Evolutionary conservation across 1,284 basidiomycete genomes (phyloP), one percentile per base, ranked within the genome.

Genomic region (Leccinum subrobustum): DNA sequence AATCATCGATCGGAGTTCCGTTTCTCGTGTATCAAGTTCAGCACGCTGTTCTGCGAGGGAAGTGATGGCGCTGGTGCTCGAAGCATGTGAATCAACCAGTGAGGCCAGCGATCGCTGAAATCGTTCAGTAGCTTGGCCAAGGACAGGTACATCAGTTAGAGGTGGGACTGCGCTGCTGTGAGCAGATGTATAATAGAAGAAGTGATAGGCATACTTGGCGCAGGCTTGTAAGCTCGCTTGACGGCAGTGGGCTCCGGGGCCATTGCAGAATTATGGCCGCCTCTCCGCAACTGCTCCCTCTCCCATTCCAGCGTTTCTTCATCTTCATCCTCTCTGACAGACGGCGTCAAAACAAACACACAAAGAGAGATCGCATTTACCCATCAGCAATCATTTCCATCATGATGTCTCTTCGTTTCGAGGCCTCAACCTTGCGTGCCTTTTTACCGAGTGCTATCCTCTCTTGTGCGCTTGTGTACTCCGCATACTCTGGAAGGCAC

Each of bases 251-350:
- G 71, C 61, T 64, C 76, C 56, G 59, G 70, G 63, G 42, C 56
- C 4, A 68, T 65, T 20, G 76, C 67, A 23, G 69, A 66, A 59
- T 81, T 82, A 4, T 78, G 67, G 18, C 88, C 93, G 6, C 91
- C 92, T 63, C 94, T 81, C 31, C 89, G 84, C 12, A 93, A 80
- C 72, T 97, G 95, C 57, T 92, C 92, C 65, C 85, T 83, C 71
- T 97, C 95, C 96, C 95, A 98, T 76, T 95, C 91, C 20, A 83
- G 78, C 1, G 88, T 88, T 75, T 98, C 95, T 70, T 97, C 95
- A 58, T 94, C 93, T 62, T 91, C 86, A 63, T 91, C 92, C 66
- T 88, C 91, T 3, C 91, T 93, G 64, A 42, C 9, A 57, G 51
- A 42, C 54, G 52, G 20, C 64, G 61, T 72, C 52, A 70, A 60